Percentiles rank a stretch among this genome's conserved stretches.
phyloP scores from a whole-genome alignment of 2,329 filamentous ascomycete species.

The Cladosporium sp. region DNA sequence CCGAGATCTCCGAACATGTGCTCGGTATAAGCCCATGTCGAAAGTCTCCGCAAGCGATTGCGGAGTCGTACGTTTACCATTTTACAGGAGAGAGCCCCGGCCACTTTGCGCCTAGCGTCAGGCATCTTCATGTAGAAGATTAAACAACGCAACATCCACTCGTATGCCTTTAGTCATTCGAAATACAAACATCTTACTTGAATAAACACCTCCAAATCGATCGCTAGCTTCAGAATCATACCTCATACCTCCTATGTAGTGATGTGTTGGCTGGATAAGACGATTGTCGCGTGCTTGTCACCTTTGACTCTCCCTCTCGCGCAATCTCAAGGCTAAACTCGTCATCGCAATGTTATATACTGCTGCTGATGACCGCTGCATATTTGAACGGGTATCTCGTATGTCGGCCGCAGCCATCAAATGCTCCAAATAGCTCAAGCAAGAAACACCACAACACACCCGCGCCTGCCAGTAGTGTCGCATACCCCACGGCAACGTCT shows the following conservation, averaged over 20 bases:
- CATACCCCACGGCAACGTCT: background rate
- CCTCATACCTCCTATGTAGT: background rate
- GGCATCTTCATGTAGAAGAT: background rate
- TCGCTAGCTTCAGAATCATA: background rate
- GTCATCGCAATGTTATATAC: background rate
- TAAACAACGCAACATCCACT: background rate
- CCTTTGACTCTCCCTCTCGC: background rate
- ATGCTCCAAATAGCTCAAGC: conserved; percentile 3
- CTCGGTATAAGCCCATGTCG: conserved; percentile 11
- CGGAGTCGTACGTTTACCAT: conserved; percentile 3
- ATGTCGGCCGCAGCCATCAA: conserved; percentile 2
- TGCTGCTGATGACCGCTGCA: background rate
- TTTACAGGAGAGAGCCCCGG: background rate
- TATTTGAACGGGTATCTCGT: conserved; percentile 10
- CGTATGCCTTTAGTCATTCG: background rate
- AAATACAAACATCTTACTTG: background rate
- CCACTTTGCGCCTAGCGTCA: background rate
- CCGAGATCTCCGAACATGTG: conserved; percentile 6
- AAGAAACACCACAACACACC: background rate
- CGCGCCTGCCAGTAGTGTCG: background rate
- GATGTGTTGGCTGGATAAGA: background rate
- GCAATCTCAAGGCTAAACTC: background rate
- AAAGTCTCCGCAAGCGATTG: conserved; percentile 16
- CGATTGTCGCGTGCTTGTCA: background rate
- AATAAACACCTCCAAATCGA: background rate